Evolutionary conservation across 345 rosid genomes (phyloP).

Genomic region (Schrenkiella parvula): DNA sequence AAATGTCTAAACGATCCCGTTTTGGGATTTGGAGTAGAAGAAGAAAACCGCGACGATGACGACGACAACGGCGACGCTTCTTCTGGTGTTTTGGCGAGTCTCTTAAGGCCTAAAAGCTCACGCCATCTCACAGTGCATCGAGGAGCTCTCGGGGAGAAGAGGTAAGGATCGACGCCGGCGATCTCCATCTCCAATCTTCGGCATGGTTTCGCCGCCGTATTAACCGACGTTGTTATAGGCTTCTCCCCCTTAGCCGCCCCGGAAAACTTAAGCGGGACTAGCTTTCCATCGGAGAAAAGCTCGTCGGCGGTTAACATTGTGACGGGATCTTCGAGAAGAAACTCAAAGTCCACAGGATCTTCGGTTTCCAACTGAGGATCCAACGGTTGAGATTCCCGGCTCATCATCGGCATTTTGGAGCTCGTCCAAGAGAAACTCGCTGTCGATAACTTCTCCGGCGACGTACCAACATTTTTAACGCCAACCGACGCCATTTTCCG

Average conservation of each 20-base stretch:
- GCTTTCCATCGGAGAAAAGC: slow-evolving; percentile 84
- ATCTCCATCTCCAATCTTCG: slow-evolving; percentile 45
- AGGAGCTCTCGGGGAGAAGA: slow-evolving; percentile 82
- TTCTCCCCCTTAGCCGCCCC: slow-evolving; percentile 21
- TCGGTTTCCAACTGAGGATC: slow-evolving; percentile 22
- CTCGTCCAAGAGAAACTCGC: slow-evolving; percentile 49
- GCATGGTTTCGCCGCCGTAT: slow-evolving; percentile 34
- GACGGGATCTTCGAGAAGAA: slow-evolving; percentile 75
- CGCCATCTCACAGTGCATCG: slow-evolving; percentile 88
- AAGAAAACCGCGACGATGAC: slow-evolving; percentile 32
- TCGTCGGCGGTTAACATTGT: slow-evolving; percentile 90
- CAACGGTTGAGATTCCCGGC: slow-evolving; percentile 24
- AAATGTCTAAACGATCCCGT: slow-evolving; percentile 54
- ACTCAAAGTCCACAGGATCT: slow-evolving; percentile 73
- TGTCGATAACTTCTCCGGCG: slow-evolving; percentile 17
- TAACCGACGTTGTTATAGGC: slow-evolving; percentile 6
- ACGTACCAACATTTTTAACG: slow-evolving; percentile 59
- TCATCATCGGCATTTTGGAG: slow-evolving; percentile 27
- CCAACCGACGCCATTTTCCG: slow-evolving; percentile 74
- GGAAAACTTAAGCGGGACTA: slow-evolving; percentile 67
- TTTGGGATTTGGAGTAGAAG: slow-evolving; percentile 37
- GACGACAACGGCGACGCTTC: slow-evolving; percentile 1
- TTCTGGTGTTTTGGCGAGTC: slow-evolving; percentile 36
- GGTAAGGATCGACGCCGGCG: slow-evolving; percentile 45
- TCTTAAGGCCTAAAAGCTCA: slow-evolving; percentile 79